Base-by-base conservation (phyloP, 352 stramenopile species). In the Hyaloperonospora brassicae region DNA sequence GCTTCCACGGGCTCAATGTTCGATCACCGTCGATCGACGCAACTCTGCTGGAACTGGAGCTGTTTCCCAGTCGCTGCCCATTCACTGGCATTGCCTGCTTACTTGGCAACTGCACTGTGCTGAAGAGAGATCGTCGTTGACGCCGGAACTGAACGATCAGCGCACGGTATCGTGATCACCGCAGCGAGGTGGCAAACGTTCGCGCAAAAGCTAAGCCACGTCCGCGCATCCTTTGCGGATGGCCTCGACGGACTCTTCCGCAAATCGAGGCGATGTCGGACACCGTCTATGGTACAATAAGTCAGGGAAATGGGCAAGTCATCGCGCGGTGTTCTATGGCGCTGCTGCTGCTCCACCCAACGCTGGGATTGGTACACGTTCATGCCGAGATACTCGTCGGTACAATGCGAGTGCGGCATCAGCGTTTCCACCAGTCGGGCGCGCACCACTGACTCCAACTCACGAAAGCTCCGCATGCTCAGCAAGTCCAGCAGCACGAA, bases 191-290 rank as follows among this genome's bases (percentile, higher is more conserved):
- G 77, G 53, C 73, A 72, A 17, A 82, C 70, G 41, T 85, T 85
- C 2, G 72, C 72, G 52, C 74, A 87, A 47, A 87, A 85, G 64
- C 72, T 81, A 14, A 87, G 68, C 77, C 77, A 87, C 23, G 73
- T 59, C 52, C 72, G 41, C 52, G 38, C 56, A 2, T 73, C 49
- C 44, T 66, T 52, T 5, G 52, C 17, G 17, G 17, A 17, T 17
- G 17, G 17, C 17, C 17, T 55, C 21, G 56, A 9, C 30, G 46
- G 43, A 14, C 42, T 25, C 12, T 55, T 13, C n/a, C 55, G 30
- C 17, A 69, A 41, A 10, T 68, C 23, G 7, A 76, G 31, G 21
- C 47, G 52, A 7, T 47, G 52, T 25, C 66, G 62, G 8, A 59
- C 55, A 38, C 74, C 67, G 17, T 70, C 63, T 2, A 45, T 44